Percentiles rank a stretch among this genome's conserved stretches.
These are phyloP conservation scores for Aechmea fasciata DNA, from an alignment of 176 grass and related monocot species.

Conservation along the genomic window DNA sequence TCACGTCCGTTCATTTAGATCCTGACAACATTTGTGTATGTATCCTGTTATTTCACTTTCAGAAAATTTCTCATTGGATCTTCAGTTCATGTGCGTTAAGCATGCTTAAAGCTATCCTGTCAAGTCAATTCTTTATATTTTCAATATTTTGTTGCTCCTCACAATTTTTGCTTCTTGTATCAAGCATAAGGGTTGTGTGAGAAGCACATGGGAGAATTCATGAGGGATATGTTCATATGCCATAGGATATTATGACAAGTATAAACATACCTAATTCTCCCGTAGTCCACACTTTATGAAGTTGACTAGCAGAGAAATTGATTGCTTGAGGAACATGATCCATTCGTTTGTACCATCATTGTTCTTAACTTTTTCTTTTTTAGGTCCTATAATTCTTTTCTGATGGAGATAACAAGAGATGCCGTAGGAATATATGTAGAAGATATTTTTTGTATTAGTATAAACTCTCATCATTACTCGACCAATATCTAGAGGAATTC, in stretches of 20 bases:
- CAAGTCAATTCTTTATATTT: not conserved
- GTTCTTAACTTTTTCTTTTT: not conserved
- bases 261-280: not conserved
- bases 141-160: not conserved
- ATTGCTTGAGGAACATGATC: not conserved
- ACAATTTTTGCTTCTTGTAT: not conserved
- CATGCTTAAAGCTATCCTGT: not conserved
- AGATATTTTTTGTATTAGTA: no score
- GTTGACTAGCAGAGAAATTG: not conserved
- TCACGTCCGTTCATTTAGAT: not conserved
- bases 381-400: not conserved
- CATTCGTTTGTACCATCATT: not conserved
- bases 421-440: no score
- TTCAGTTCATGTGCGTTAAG: not conserved
- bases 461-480: no score
- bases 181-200: conserved; percentile 2
- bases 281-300: not conserved
- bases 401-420: not conserved
- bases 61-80: not conserved
- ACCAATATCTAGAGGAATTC: no score
- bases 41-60: not conserved
- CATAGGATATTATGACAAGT: not conserved
- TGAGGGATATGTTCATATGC: not conserved
- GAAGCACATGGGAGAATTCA: not conserved
- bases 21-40: not conserved